These are phyloP conservation scores for Alternaria longipes DNA, from an alignment of 2,329 filamentous ascomycete genomes.

Conservation along the genomic window DNA sequence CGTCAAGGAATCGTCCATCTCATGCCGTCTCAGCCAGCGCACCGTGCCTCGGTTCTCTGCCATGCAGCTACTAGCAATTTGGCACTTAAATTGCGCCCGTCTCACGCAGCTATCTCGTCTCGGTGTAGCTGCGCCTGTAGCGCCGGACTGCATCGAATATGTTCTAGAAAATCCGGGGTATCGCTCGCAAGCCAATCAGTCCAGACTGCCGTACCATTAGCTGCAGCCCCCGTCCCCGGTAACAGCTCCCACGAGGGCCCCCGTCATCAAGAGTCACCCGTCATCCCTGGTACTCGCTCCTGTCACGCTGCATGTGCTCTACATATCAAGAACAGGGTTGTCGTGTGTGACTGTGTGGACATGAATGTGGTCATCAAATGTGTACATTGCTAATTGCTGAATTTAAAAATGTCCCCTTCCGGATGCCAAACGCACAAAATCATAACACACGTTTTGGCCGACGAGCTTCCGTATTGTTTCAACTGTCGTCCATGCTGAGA, in stretches of 20 bases:
- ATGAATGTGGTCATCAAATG: background rate
- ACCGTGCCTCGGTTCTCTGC: slow-evolving; percentile 29
- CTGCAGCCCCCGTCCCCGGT: slow-evolving; percentile 12
- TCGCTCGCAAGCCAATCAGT: slow-evolving; percentile 37
- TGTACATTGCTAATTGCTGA: slow-evolving; percentile 4
- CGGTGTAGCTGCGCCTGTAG: slow-evolving; percentile 27
- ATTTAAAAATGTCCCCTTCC: slow-evolving; percentile 63
- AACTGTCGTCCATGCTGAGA: slow-evolving; percentile 84
- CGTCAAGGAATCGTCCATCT: slow-evolving; percentile 3
- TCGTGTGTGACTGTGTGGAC: background rate
- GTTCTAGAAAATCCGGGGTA: slow-evolving; percentile 47
- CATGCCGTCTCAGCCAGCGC: slow-evolving; percentile 5
- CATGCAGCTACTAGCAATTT: slow-evolving; percentile 28
- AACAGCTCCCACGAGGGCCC: slow-evolving; percentile 25
- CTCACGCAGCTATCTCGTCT: slow-evolving; percentile 22
- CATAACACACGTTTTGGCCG: slow-evolving; percentile 87
- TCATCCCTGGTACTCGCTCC: slow-evolving; percentile 21
- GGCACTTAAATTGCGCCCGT: slow-evolving; percentile 36
- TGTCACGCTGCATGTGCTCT: slow-evolving; percentile 9
- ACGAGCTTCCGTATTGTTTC: slow-evolving; percentile 81
- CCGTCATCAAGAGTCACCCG: slow-evolving; percentile 25
- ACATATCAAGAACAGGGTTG: background rate
- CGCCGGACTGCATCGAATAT: slow-evolving; percentile 32
- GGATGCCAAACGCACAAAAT: slow-evolving; percentile 80
- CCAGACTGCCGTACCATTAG: background rate